These are phyloP conservation scores for Melampsora americana DNA, from an alignment of 1,284 basidiomycete species.

Conservation along the genomic window DNA sequence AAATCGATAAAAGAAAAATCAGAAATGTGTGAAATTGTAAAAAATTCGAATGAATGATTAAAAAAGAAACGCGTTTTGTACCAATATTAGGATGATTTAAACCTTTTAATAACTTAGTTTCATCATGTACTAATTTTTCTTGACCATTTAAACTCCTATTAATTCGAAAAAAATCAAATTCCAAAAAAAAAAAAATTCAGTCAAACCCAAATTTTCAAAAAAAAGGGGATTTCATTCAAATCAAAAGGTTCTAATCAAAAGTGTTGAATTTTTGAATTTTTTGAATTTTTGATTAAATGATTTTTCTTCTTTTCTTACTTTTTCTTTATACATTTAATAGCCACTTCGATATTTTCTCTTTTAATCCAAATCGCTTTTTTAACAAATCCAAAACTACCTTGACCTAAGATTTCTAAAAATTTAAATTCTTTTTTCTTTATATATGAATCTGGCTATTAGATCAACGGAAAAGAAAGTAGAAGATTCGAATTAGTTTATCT, in stretches of 20 bases:
- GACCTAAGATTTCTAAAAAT: constrained; percentile 66
- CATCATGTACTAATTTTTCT: constrained; percentile 76
- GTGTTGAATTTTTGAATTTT: too few species aligned
- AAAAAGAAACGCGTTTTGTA: constrained; percentile 51
- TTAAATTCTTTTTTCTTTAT: constrained; percentile 49
- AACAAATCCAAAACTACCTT: constrained; percentile 64
- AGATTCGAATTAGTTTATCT: neutral
- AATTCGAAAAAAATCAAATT: constrained; percentile 52
- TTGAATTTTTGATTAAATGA: too few species aligned
- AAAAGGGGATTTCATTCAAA: too few species aligned
- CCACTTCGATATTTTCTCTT: constrained; percentile 58
- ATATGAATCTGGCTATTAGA: constrained; percentile 48
- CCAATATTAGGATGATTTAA: constrained; percentile 82
- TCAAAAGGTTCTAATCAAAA: too few species aligned
- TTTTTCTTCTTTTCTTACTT: too few species aligned
- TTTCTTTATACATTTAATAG: constrained; percentile 66
- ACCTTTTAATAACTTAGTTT: constrained; percentile 83
- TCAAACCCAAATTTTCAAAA: too few species aligned
- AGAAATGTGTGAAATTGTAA: too few species aligned
- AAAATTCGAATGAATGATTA: too few species aligned
- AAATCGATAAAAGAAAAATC: too few species aligned
- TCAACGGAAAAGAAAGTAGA: neutral
- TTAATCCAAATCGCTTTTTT: constrained; percentile 61
- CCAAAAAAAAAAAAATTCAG: too few species aligned
- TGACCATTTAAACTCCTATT: constrained; percentile 74